phyloP scores from a whole-genome alignment of 495 filamentous ascomycete species.

The Aspergillus wentii region DNA sequence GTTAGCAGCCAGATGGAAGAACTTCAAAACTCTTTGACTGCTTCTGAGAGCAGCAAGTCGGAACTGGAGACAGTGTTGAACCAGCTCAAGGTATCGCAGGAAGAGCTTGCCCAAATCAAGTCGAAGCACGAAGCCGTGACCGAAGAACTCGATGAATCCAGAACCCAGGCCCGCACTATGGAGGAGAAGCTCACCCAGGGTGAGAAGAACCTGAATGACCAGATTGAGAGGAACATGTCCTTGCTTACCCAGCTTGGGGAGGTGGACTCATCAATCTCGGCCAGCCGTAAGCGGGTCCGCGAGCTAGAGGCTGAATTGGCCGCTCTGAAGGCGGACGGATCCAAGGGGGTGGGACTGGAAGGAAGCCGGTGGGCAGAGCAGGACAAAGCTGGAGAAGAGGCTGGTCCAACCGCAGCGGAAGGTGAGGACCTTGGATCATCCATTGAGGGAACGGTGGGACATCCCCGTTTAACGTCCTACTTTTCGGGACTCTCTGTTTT shows the following conservation, averaged over 20 bases:
- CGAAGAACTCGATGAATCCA: constrained; percentile 29
- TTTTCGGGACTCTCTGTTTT: constrained; percentile 30
- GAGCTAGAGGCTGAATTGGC: constrained; percentile 44
- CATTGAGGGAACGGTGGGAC: constrained; percentile 51
- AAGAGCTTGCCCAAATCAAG: constrained; percentile 30
- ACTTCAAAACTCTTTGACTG: constrained; percentile 27
- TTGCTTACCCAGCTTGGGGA: constrained; percentile 40
- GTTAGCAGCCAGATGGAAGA: constrained; percentile 23
- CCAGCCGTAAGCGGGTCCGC: constrained; percentile 35
- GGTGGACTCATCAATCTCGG: constrained; percentile 33
- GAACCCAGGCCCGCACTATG: constrained; percentile 25
- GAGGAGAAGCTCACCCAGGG: constrained; percentile 32
- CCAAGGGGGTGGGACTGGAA: constrained; percentile 21
- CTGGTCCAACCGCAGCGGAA: constrained; percentile 39
- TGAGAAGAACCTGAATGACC: constrained; percentile 35
- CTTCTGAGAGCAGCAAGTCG: constrained; percentile 24
- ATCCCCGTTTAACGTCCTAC: constrained; percentile 36
- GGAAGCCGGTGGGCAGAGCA: constrained; percentile 41
- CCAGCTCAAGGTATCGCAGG: constrained; percentile 29
- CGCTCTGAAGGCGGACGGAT: constrained; percentile 29
- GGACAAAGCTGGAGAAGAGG: constrained; percentile 26
- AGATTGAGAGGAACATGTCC: constrained; percentile 48
- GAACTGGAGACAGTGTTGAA: constrained; percentile 30
- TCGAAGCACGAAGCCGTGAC: constrained; percentile 23
- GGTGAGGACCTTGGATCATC: constrained; percentile 51